Evolutionary conservation across 768 basidiomycete species (phyloP).

Genomic region (Leccinum variicolor): DNA sequence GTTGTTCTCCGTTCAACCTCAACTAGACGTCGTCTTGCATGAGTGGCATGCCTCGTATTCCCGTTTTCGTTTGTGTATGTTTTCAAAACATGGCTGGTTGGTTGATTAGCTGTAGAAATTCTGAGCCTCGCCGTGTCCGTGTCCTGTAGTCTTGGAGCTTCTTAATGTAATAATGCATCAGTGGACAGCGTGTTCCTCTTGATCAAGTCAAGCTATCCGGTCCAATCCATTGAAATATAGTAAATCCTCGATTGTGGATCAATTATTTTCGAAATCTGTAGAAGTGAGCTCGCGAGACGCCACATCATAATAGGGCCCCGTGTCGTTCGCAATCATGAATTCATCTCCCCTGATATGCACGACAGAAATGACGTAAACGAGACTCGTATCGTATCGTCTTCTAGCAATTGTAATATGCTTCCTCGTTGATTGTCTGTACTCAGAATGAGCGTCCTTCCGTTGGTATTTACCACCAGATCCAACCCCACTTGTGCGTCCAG

Average conservation of each 20-base stretch:
- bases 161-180: not conserved
- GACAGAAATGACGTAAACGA: not conserved
- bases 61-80: slow-evolving; percentile 1
- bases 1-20: slow-evolving; percentile 24
- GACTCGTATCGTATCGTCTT: not conserved
- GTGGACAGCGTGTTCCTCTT: not conserved
- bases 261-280: no score
- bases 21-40: slow-evolving; percentile 14
- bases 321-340: not conserved
- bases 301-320: no score
- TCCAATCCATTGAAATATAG: not conserved
- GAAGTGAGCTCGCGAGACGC: not conserved
- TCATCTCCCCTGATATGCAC: not conserved
- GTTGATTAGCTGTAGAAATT: not conserved
- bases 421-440: not conserved
- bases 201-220: no score
- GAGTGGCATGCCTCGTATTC: not conserved
- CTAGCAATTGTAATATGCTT: not conserved
- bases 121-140: not conserved
- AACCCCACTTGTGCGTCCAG: no score
- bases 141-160: not conserved
- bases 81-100: slow-evolving; percentile 2
- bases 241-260: not conserved
- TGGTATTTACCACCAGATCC: not conserved
- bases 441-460: not conserved